Percentiles rank a stretch among this genome's conserved stretches.
Conservation (phyloP, 805 yeast species). For the Osmozyma mogii region DNA sequence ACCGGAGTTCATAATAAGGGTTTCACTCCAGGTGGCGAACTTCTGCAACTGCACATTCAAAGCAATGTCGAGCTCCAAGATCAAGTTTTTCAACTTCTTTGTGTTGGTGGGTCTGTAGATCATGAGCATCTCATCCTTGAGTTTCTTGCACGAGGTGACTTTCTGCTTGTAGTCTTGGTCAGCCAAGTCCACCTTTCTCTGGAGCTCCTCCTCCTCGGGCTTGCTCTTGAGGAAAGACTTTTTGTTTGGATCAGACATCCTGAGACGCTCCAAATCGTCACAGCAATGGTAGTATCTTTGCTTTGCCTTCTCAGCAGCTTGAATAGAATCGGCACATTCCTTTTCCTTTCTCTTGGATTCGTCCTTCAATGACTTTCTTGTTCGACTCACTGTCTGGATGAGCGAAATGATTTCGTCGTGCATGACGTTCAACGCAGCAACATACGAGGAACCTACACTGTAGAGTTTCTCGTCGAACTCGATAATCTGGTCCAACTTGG, state of each 20-base stretch:
- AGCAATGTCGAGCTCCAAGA: constrained; percentile 85
- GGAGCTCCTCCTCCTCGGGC: constrained; percentile 75
- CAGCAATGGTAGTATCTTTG: constrained; percentile 65
- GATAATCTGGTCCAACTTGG: constrained; percentile 59
- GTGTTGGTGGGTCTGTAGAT: constrained; percentile 73
- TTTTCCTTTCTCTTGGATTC: constrained; percentile 76
- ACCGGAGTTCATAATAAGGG: constrained; percentile 75
- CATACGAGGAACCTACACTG: constrained; percentile 67
- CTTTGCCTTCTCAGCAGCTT: constrained; percentile 83
- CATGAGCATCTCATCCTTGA: constrained; percentile 64
- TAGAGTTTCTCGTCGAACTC: constrained; percentile 68
- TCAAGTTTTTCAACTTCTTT: constrained; percentile 62
- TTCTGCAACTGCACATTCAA: constrained; percentile 81
- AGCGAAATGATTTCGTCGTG: constrained; percentile 75
- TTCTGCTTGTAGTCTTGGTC: constrained; percentile 80
- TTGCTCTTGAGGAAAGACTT: constrained; percentile 75
- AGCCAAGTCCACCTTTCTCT: constrained; percentile 70
- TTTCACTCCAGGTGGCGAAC: constrained; percentile 82
- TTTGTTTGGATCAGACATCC: constrained; percentile 74
- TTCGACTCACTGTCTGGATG: constrained; percentile 57
- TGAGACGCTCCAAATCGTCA: constrained; percentile 77
- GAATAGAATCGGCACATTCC: constrained; percentile 75
- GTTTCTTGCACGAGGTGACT: constrained; percentile 63
- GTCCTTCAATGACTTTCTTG: constrained; percentile 75
- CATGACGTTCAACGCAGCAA: constrained; percentile 75